Conservation (phyloP, 2,329 filamentous ascomycete genomes). For the Fusarium ramigenum region DNA sequence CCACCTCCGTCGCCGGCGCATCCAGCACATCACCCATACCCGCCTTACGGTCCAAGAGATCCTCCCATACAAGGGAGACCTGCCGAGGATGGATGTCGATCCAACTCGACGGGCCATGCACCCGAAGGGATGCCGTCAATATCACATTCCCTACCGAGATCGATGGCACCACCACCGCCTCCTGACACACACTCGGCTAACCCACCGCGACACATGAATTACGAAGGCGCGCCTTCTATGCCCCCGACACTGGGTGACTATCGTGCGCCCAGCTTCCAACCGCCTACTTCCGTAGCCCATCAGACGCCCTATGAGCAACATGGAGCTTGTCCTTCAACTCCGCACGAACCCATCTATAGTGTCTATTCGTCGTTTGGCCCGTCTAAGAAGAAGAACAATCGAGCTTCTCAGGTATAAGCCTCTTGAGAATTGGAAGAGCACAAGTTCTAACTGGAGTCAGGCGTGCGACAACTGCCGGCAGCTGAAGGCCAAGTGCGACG, state of each 20-base stretch:
- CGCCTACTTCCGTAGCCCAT: constrained; percentile 52
- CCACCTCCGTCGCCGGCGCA: constrained; percentile 48
- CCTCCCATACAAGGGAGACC: constrained; percentile 66
- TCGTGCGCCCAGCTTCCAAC: constrained; percentile 52
- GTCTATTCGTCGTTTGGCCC: constrained; percentile 55
- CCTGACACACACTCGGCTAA: too few relatives aligned
- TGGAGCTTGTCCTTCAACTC: constrained; percentile 42
- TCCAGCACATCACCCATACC: constrained; percentile 52
- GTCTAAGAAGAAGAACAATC: constrained; percentile 68
- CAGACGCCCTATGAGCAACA: too few relatives aligned
- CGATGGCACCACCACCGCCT: constrained; percentile 32
- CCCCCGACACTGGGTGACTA: constrained; percentile 57
- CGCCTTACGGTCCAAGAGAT: constrained; percentile 58
- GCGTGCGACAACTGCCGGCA: constrained; percentile 91
- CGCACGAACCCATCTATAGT: constrained; percentile 50
- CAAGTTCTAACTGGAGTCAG: constrained; percentile 54
- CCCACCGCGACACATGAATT: too few relatives aligned
- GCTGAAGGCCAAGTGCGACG: constrained; percentile 91
- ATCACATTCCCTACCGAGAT: constrained; percentile 44
- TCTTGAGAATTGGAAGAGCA: constrained; percentile 35
- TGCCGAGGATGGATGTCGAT: constrained; percentile 59
- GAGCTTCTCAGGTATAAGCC: constrained; percentile 66
- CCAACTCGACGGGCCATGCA: constrained; percentile 60
- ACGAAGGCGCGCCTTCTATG: constrained; percentile 52
- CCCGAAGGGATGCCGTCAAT: constrained; percentile 47